Evolutionary conservation across 345 rosid species (phyloP).

Genomic region (Reutealis trisperma): DNA sequence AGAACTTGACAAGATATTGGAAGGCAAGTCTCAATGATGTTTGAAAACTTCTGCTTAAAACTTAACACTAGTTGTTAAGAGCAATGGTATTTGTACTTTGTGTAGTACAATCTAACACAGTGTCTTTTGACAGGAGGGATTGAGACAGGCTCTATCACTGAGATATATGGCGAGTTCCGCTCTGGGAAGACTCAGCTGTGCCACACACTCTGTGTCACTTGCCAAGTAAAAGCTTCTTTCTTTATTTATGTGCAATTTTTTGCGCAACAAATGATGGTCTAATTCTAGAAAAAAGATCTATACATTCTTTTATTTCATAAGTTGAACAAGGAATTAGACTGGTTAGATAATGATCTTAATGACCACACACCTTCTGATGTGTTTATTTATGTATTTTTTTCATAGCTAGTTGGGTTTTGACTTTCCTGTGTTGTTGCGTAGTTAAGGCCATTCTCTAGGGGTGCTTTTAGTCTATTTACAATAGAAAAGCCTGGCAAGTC

Average conservation of each 20-base stretch:
- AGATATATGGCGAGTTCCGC: conserved; percentile 94
- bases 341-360: background rate
- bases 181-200: conserved; percentile 98
- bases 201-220: conserved; percentile 94
- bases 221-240: conserved; percentile 63
- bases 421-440: background rate
- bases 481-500: background rate
- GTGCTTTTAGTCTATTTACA: background rate
- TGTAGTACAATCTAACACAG: conserved; percentile 15
- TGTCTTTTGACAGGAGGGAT: conserved; percentile 64
- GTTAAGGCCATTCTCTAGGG: background rate
- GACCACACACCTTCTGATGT: background rate
- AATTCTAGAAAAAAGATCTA: background rate
- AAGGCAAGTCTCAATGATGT: conserved; percentile 46
- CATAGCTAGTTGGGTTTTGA: background rate
- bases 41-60: conserved; percentile 4
- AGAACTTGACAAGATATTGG: conserved; percentile 92
- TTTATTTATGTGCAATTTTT: conserved; percentile 2
- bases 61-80: background rate
- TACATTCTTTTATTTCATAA: background rate
- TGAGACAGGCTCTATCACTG: conserved; percentile 97
- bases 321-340: background rate
- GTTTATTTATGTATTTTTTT: background rate
- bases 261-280: background rate
- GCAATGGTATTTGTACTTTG: background rate